Evolutionary conservation across 495 filamentous ascomycete species (phyloP).

Genomic region (Tetracladium marchalianum): DNA sequence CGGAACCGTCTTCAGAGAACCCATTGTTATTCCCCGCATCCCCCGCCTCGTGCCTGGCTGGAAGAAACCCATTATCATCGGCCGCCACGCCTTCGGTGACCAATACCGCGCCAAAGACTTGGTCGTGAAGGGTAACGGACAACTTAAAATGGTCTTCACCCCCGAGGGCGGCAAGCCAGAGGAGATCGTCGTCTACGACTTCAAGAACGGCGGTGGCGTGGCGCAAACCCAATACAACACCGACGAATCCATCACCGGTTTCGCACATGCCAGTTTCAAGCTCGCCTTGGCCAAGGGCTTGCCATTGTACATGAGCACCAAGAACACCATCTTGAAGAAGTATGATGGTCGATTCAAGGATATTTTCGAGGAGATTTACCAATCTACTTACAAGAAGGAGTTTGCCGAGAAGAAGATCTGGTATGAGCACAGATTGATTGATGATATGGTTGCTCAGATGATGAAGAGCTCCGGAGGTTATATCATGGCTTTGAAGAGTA

Average conservation of each 20-base stretch:
- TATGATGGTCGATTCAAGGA: constrained; percentile 99
- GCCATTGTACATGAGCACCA: constrained; percentile 97
- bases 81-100: constrained; percentile 96
- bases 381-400: constrained; percentile 71
- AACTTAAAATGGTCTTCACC: constrained; percentile 88
- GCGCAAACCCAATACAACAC: constrained; percentile 97
- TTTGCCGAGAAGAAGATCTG: constrained; percentile 90
- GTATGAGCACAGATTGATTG: constrained; percentile 98
- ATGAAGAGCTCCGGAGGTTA: constrained; percentile 94
- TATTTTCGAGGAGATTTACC: constrained; percentile 96
- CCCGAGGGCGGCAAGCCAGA: constrained; percentile 74
- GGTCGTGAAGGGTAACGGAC: constrained; percentile 71
- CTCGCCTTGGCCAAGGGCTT: constrained; percentile 76
- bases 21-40: constrained; percentile 88
- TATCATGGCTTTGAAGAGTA: constrained; percentile 96
- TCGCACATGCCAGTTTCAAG: constrained; percentile 95
- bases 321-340: constrained; percentile 98
- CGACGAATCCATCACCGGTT: constrained; percentile 84
- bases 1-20: constrained; percentile 96
- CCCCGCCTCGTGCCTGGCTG: constrained; percentile 90
- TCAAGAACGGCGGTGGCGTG: constrained; percentile 72
- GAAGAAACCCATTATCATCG: constrained; percentile 98
- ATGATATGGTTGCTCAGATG: constrained; percentile 99
- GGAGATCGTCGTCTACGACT: constrained; percentile 82
- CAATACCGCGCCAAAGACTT: constrained; percentile 94